A percentile compares a stretch with the other conserved stretches of the same genome.
These are phyloP conservation scores for Eimeria praecox DNA, from an alignment of 169 alveolate genomes.

Conservation along the genomic window DNA sequence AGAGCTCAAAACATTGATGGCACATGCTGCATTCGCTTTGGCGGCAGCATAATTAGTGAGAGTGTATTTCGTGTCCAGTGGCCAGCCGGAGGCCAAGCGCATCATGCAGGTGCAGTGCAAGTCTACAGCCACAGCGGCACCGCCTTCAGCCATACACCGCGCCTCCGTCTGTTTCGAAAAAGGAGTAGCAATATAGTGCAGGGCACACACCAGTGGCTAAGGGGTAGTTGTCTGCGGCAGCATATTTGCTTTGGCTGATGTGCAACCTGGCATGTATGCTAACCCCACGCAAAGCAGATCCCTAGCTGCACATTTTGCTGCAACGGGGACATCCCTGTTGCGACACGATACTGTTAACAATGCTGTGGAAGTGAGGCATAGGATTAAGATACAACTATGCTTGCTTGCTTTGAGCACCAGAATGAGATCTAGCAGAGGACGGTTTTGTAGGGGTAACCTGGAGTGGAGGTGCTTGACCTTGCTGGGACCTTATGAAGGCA, in stretches of 20 bases:
- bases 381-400: neutral
- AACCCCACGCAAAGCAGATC: too few relatives aligned
- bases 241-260: too few relatives aligned
- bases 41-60: neutral
- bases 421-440: neutral
- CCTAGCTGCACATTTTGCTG: neutral
- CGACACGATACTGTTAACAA: neutral
- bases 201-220: neutral
- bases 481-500: neutral
- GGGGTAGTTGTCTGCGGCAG: too few relatives aligned
- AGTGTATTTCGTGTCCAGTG: too few relatives aligned
- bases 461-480: neutral
- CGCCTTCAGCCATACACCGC: neutral
- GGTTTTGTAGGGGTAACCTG: neutral
- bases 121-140: neutral
- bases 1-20: neutral
- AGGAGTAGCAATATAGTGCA: neutral
- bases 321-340: neutral
- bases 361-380: too few relatives aligned
- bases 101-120: neutral
- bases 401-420: neutral
- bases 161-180: neutral
- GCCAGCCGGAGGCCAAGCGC: neutral
- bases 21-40: neutral
- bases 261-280: too few relatives aligned